Conservation (phyloP, 257 asterid genomes). For the Haberlea rhodopensis region DNA sequence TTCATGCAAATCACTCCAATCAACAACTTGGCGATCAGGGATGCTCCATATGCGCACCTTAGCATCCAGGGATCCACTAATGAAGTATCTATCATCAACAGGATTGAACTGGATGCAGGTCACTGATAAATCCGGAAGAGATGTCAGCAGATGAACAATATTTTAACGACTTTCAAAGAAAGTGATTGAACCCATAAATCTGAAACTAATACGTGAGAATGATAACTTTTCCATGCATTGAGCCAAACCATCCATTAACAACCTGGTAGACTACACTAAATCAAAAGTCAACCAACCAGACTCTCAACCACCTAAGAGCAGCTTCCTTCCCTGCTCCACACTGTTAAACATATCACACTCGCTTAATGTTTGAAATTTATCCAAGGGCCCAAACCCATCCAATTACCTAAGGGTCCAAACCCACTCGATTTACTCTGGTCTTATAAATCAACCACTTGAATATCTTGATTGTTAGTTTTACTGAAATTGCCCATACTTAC, state of each 20-base stretch:
- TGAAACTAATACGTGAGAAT: background rate
- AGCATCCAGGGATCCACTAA: conserved; percentile 96
- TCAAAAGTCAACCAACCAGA: conserved; percentile 13
- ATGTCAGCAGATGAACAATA: conserved; percentile 30
- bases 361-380: background rate
- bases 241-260: conserved; percentile 8
- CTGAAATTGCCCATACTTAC: conserved; percentile 3
- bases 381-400: background rate
- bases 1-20: conserved; percentile 96
- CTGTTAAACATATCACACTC: conserved; percentile 7
- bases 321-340: background rate
- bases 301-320: conserved; percentile 6
- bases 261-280: conserved; percentile 4
- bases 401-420: background rate
- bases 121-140: conserved; percentile 52
- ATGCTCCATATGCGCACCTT: conserved; percentile 99
- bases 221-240: background rate
- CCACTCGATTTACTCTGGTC: no score
- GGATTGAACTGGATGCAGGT: conserved; percentile 99
- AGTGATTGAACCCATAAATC: background rate
- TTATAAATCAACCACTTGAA: conserved; percentile 13
- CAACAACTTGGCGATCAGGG: conserved; percentile 91
- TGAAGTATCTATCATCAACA: conserved; percentile 90
- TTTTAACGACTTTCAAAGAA: conserved; percentile 16
- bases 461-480: background rate